These are phyloP conservation scores for Fusarium staphyleae DNA, from an alignment of 2,329 filamentous ascomycete genomes.

Conservation along the genomic window DNA sequence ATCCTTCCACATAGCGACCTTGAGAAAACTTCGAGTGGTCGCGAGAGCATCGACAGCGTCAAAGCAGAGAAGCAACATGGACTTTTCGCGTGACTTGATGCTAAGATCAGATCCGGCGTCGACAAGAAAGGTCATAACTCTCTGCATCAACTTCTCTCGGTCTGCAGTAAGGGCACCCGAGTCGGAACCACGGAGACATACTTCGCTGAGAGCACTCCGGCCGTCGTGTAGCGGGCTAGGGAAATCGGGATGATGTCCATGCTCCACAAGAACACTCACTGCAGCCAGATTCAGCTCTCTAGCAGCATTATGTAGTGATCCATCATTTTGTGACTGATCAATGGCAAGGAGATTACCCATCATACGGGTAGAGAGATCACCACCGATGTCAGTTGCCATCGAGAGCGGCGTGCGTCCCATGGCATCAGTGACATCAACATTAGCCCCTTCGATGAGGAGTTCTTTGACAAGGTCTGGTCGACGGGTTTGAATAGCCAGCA, in stretches of 20 bases:
- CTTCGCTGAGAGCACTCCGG: constrained; percentile 68
- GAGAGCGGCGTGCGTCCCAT: constrained; percentile 66
- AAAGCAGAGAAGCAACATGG: constrained; percentile 65
- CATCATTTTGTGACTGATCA: constrained; percentile 67
- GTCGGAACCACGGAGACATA: constrained; percentile 64
- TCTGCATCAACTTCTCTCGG: constrained; percentile 62
- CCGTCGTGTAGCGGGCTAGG: constrained; percentile 68
- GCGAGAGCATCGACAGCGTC: constrained; percentile 62
- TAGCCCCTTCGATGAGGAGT: constrained; percentile 64
- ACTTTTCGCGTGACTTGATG: constrained; percentile 64
- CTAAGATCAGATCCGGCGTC: constrained; percentile 63
- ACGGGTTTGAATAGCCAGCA: constrained; percentile 63
- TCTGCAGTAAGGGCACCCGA: constrained; percentile 53
- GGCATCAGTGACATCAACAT: constrained; percentile 64
- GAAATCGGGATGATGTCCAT: constrained; percentile 69
- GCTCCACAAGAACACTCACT: constrained; percentile 63
- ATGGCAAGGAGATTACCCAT: constrained; percentile 63
- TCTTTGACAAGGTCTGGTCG: constrained; percentile 64
- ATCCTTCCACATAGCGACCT: constrained; percentile 69
- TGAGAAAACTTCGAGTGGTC: constrained; percentile 65
- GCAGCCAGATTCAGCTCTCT: constrained; percentile 64
- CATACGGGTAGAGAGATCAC: constrained; percentile 60
- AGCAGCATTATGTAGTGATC: constrained; percentile 71
- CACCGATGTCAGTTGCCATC: constrained; percentile 63
- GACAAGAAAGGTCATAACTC: constrained; percentile 63